Evolutionary conservation across 441 rosid species (phyloP).

Genomic region (Raphanus hybrid): DNA sequence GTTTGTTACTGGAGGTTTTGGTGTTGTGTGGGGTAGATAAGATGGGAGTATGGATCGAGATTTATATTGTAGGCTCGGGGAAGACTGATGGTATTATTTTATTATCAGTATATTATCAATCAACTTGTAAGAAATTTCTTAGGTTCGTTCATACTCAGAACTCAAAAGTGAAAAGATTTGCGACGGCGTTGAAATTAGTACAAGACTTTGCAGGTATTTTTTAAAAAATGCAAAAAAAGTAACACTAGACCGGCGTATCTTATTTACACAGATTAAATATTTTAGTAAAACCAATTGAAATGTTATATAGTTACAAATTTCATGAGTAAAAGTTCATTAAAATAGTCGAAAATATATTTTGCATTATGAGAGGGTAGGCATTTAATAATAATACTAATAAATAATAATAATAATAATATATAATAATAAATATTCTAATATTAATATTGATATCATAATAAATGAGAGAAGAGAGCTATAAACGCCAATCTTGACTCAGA

Average conservation of each 20-base stretch:
- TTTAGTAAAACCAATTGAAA: not conserved
- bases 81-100: not conserved
- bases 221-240: not conserved
- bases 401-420: not conserved
- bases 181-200: conserved; percentile 28
- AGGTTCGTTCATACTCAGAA: conserved; percentile 20
- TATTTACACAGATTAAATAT: not conserved
- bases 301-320: not conserved
- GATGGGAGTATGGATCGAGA: conserved; percentile 13
- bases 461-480: not conserved
- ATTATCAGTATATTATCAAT: not conserved
- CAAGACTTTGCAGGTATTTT: not conserved
- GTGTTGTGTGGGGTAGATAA: conserved; percentile 14
- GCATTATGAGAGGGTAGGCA: not conserved
- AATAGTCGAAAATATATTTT: not conserved
- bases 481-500: conserved; percentile 40
- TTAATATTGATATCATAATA: not conserved
- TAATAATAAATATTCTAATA: not conserved
- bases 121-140: conserved; percentile 24
- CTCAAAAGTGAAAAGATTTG: conserved; percentile 13
- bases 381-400: not conserved
- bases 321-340: not conserved
- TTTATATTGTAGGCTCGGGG: conserved; percentile 26
- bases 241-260: not conserved
- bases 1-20: conserved; percentile 7